These are phyloP conservation scores for Apiotrichum sp. DNA, from an alignment of 1,284 basidiomycete genomes.

Conservation along the genomic window DNA sequence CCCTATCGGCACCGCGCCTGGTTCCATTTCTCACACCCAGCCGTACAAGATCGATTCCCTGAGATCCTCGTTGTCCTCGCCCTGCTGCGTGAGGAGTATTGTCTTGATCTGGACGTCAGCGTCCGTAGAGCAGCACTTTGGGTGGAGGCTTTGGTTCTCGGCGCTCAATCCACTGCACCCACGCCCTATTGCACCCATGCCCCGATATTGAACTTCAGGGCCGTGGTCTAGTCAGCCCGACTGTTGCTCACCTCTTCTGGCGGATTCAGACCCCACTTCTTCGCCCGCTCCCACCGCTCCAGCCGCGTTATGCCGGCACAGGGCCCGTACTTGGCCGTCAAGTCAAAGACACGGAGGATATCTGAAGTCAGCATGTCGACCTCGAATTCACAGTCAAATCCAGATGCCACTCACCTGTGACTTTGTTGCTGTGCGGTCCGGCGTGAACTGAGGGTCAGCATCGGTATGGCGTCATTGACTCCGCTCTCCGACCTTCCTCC, in stretches of 20 bases:
- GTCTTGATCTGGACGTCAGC: slow-evolving; percentile 58
- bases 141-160: too few species aligned
- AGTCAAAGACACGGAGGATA: slow-evolving; percentile 74
- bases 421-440: slow-evolving; percentile 36
- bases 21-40: slow-evolving; percentile 24
- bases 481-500: neutral
- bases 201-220: too few species aligned
- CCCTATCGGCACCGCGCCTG: too few species aligned
- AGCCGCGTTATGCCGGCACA: slow-evolving; percentile 75
- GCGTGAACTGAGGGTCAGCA: slow-evolving; percentile 29
- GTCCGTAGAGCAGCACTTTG: too few species aligned
- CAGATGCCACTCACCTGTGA: slow-evolving; percentile 33
- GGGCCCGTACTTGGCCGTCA: slow-evolving; percentile 78
- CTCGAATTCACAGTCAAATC: too few species aligned
- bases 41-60: slow-evolving; percentile 53
- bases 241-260: slow-evolving; percentile 62
- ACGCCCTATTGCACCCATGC: too few species aligned
- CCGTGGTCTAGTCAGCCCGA: too few species aligned
- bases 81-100: slow-evolving; percentile 60
- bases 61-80: slow-evolving; percentile 49
- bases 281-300: slow-evolving; percentile 81
- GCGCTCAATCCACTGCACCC: too few species aligned
- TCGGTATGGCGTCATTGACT: slow-evolving; percentile 2
- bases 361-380: slow-evolving; percentile 50
- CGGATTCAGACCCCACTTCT: slow-evolving; percentile 71